Percentiles rank a stretch among this genome's conserved stretches.
Conservation (phyloP, 495 filamentous ascomycete species). For the Peziza echinospora region DNA sequence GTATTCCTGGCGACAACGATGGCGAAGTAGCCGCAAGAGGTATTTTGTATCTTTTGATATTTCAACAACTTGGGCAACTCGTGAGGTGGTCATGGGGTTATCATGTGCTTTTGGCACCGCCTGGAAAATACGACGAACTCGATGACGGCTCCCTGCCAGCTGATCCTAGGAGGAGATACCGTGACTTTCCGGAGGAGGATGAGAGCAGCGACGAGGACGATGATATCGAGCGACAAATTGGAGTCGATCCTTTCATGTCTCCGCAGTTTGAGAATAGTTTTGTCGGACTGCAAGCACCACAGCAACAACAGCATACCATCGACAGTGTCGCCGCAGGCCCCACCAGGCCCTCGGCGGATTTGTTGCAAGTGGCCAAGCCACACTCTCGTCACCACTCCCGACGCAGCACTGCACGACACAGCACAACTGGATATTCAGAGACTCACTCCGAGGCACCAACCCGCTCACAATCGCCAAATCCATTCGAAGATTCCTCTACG, state of each 20-base stretch:
- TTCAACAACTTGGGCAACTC: constrained; percentile 89
- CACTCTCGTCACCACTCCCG: constrained; percentile 7
- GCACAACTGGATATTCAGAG: constrained; percentile 11
- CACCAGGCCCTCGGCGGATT: neutral
- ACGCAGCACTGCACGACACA: constrained; percentile 6
- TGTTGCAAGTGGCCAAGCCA: neutral
- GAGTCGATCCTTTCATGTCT: constrained; percentile 17
- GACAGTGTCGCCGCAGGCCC: neutral
- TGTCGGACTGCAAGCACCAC: constrained; percentile 12
- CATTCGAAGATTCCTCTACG: neutral
- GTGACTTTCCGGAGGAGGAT: constrained; percentile 32
- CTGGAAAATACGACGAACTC: constrained; percentile 41
- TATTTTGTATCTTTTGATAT: constrained; percentile 87
- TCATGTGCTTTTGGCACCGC: constrained; percentile 68
- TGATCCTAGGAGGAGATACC: constrained; percentile 29
- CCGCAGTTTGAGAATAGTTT: constrained; percentile 18
- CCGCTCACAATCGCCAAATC: neutral
- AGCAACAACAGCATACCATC: constrained; percentile 7
- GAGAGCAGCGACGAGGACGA: constrained; percentile 9
- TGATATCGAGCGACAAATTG: constrained; percentile 15
- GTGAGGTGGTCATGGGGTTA: constrained; percentile 98
- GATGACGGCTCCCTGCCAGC: constrained; percentile 34
- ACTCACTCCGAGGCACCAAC: neutral
- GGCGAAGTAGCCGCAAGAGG: constrained; percentile 84
- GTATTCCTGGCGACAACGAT: constrained; percentile 74